phyloP scores from a whole-genome alignment of 805 yeast species.

The Ogataea paradorogensis region DNA sequence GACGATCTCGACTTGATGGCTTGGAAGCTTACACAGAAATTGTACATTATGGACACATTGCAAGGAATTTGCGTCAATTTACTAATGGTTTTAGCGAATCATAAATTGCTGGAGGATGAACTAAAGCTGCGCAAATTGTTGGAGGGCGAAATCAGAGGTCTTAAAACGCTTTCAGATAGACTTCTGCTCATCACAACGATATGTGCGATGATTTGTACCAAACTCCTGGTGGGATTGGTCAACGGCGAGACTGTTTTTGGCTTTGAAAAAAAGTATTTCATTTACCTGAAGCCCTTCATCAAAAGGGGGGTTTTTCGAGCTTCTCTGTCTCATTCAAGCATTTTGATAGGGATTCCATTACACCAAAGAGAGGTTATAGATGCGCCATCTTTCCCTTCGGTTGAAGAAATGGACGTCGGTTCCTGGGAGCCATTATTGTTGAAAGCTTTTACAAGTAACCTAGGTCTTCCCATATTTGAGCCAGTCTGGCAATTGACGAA shows the following conservation, averaged over 20 bases:
- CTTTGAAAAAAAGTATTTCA: conserved; percentile 1
- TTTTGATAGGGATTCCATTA: background rate
- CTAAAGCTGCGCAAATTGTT: conserved; percentile 3
- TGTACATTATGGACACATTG: conserved; percentile 6
- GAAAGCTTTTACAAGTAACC: background rate
- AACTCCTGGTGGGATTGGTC: conserved; percentile 3
- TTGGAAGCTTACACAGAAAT: conserved; percentile 6
- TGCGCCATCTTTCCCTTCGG: too few relatives aligned
- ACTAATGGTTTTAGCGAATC: conserved; percentile 1
- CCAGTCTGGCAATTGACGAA: conserved; percentile 6
- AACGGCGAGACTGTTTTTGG: conserved; percentile 8
- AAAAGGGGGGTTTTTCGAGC: conserved; percentile 1
- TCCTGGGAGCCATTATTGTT: background rate
- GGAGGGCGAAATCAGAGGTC: conserved; percentile 1
- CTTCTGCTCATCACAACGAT: background rate
- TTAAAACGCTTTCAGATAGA: conserved; percentile 2
- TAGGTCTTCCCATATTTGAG: background rate
- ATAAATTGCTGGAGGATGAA: conserved; percentile 4
- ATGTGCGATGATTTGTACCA: conserved; percentile 5
- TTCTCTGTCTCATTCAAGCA: conserved; percentile 2
- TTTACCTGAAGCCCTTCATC: conserved; percentile 11
- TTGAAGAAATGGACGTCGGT: too few relatives aligned
- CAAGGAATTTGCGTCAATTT: conserved; percentile 8
- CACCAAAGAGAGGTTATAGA: too few relatives aligned
- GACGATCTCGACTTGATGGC: conserved; percentile 4